Conservation (phyloP, 2,329 filamentous ascomycete genomes). For the Stagonosporopsis cucurbitacearum region DNA sequence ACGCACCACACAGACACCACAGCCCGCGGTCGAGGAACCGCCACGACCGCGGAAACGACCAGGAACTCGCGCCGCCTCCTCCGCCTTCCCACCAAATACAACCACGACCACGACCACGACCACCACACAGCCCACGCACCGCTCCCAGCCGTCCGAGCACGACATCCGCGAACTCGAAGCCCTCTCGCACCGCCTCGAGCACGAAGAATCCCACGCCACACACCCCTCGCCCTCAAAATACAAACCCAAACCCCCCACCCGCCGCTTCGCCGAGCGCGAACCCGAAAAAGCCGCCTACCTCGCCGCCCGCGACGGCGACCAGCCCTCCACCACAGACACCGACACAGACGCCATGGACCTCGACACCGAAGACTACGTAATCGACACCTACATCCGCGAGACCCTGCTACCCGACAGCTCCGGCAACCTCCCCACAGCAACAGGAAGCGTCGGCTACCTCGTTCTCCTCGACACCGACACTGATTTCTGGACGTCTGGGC, state of each 20-base stretch:
- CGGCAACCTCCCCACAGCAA: constrained; percentile 30
- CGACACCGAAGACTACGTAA: constrained; percentile 62
- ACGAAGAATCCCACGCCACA: constrained; percentile 26
- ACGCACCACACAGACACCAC: constrained; percentile 11
- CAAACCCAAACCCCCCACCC: constrained; percentile 44
- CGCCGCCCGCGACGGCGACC: constrained; percentile 16
- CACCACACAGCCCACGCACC: constrained; percentile 13
- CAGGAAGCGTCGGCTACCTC: constrained; percentile 52
- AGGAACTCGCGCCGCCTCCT: constrained; percentile 32
- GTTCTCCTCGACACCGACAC: constrained; percentile 60
- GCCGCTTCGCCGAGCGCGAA: constrained; percentile 44
- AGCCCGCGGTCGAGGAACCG: constrained; percentile 14
- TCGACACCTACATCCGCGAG: constrained; percentile 66
- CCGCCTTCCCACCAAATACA: constrained; percentile 13
- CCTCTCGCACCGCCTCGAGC: constrained; percentile 42
- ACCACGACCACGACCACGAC: constrained; percentile 5
- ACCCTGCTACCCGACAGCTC: constrained; percentile 47
- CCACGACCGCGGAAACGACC: constrained; percentile 37
- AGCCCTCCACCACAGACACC: constrained; percentile 16
- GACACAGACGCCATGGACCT: constrained; percentile 45
- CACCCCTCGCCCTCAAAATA: constrained; percentile 34
- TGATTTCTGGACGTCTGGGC: constrained; percentile 63
- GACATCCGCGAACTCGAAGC: constrained; percentile 43
- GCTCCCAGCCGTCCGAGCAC: constrained; percentile 29
- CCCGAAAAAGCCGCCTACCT: constrained; percentile 36